Conservation (phyloP, 225 moss, liverwort and hornwort genomes). For the Lunularia cruciata region DNA sequence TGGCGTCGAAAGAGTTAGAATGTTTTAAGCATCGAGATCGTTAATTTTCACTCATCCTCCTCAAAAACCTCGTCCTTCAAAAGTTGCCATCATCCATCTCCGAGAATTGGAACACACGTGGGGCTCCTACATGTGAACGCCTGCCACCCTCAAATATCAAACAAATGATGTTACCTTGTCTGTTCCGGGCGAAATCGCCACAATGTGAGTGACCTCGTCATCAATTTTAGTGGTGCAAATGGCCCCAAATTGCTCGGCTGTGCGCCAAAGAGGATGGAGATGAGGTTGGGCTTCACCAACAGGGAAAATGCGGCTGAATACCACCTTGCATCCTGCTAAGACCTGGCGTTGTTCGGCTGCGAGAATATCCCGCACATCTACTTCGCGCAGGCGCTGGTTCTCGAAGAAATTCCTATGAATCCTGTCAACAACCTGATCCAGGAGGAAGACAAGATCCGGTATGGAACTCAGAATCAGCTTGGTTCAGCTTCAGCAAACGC, state of each 20-base stretch:
- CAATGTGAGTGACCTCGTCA: conserved; percentile 93
- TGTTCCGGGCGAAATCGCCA: conserved; percentile 96
- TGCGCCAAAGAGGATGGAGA: conserved; percentile 85
- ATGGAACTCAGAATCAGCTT: background rate
- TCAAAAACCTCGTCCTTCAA: conserved; percentile 5
- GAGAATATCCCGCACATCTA: conserved; percentile 91
- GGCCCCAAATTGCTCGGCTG: conserved; percentile 96
- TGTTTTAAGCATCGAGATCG: background rate
- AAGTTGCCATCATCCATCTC: conserved; percentile 11
- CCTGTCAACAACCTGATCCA: conserved; percentile 79
- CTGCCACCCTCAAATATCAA: background rate
- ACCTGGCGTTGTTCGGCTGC: conserved; percentile 82
- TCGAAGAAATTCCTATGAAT: conserved; percentile 77
- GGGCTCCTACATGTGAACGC: conserved; percentile 1
- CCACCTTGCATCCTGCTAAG: conserved; percentile 75
- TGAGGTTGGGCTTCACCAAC: conserved; percentile 91
- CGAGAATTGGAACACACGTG: background rate
- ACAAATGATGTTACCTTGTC: conserved; percentile 70
- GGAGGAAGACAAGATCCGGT: background rate
- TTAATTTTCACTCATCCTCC: conserved; percentile 18
- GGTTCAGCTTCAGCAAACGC: background rate
- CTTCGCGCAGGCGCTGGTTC: conserved; percentile 75
- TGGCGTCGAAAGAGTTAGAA: conserved; percentile 13
- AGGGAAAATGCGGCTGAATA: conserved; percentile 95
- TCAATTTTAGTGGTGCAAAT: conserved; percentile 77